Percentiles rank a stretch among this genome's conserved stretches.
phyloP scores from a whole-genome alignment of 2,329 filamentous ascomycete genomes.

The Alternaria alternata region DNA sequence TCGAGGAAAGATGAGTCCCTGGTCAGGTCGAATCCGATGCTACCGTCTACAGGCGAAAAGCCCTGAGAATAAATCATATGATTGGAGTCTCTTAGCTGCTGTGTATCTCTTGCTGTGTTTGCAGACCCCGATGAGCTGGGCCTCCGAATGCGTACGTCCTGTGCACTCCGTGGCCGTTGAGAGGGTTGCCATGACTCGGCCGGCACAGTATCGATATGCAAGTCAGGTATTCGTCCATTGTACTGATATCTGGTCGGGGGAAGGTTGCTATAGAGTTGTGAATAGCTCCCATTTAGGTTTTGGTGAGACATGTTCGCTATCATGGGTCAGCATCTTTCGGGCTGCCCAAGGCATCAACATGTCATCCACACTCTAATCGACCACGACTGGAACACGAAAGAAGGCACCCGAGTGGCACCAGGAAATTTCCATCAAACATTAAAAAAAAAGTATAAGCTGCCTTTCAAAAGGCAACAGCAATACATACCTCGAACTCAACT shows the following conservation, averaged over 20 bases:
- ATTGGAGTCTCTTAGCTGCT: constrained; percentile 13
- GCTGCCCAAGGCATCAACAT: constrained; percentile 18
- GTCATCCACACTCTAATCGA: background rate
- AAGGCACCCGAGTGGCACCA: background rate
- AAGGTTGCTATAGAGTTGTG: constrained; percentile 21
- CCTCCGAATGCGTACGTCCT: constrained; percentile 14
- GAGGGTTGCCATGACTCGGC: constrained; percentile 30
- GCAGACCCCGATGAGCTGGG: constrained; percentile 30
- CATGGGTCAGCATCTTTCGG: constrained; percentile 31
- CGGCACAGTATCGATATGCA: constrained; percentile 15
- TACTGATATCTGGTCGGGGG: constrained; percentile 24
- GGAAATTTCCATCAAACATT: background rate
- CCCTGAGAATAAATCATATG: constrained; percentile 15
- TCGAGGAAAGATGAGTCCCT: constrained; percentile 23
- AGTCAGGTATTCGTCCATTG: constrained; percentile 18
- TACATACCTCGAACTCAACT: constrained; percentile 8
- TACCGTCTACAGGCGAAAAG: constrained; percentile 6
- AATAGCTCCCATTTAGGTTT: constrained; percentile 26
- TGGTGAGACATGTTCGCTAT: constrained; percentile 40
- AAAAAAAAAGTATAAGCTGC: background rate
- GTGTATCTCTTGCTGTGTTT: constrained; percentile 19
- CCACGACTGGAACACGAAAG: background rate
- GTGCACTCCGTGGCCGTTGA: constrained; percentile 20
- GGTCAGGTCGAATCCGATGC: constrained; percentile 18
- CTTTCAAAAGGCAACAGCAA: background rate